Evolutionary conservation across 169 alveolate species (phyloP).

Genomic region (Ophryocystis elektroscirrha): DNA sequence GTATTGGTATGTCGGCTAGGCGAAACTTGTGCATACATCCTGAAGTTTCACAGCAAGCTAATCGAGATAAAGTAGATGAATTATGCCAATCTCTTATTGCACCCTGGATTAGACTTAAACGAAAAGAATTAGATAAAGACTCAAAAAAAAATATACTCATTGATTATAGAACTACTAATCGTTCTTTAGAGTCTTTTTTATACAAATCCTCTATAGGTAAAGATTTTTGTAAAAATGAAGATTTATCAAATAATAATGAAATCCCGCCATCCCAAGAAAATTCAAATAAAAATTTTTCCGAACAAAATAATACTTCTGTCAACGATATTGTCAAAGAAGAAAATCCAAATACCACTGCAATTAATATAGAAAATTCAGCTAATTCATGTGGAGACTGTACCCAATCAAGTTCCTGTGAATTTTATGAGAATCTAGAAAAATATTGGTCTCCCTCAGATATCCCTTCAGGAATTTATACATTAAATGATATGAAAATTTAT

Average conservation of each 20-base stretch:
- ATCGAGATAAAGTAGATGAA: constrained; percentile 65
- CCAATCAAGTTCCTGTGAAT: background rate
- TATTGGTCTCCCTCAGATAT: constrained; percentile 1
- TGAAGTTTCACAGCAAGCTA: constrained; percentile 50
- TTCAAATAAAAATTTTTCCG: too few species aligned
- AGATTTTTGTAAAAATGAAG: background rate
- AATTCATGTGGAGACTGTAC: background rate
- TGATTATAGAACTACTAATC: background rate
- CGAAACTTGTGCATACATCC: constrained; percentile 74
- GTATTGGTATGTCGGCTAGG: constrained; percentile 59
- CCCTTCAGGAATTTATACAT: constrained; percentile 68
- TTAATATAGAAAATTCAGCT: constrained; percentile 2
- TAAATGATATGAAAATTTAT: constrained; percentile 78
- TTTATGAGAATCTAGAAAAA: background rate
- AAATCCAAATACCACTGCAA: too few species aligned
- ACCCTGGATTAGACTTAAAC: constrained; percentile 45
- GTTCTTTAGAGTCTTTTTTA: background rate
- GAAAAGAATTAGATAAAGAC: background rate
- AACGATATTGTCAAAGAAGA: background rate
- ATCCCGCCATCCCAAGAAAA: too few species aligned
- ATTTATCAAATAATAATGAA: too few species aligned
- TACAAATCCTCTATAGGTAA: background rate
- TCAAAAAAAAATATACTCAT: too few species aligned
- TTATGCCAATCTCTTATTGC: constrained; percentile 46
- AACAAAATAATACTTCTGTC: background rate